These are phyloP conservation scores for Psilocybe azurescens DNA, from an alignment of 768 basidiomycete genomes.

Conservation along the genomic window DNA sequence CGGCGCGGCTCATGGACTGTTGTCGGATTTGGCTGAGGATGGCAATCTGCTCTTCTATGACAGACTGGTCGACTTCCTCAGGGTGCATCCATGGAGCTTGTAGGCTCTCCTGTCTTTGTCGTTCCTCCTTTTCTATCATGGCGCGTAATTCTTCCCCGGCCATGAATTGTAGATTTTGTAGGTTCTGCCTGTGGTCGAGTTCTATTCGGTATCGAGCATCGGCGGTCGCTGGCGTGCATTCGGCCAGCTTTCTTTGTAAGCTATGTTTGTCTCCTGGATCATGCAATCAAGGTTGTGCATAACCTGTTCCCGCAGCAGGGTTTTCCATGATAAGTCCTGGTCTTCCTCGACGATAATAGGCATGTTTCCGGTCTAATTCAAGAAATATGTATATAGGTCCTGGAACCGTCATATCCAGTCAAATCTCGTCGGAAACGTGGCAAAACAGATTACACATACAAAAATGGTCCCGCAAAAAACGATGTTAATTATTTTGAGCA, in stretches of 20 bases:
- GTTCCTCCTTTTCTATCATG: conserved; percentile 28
- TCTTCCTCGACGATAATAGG: conserved; percentile 10
- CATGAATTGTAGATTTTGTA: conserved; percentile 23
- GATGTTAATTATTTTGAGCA: neutral
- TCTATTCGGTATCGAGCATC: conserved; percentile 25
- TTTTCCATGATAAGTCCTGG: conserved; percentile 24
- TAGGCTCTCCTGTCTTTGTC: conserved; percentile 20
- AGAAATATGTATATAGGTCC: neutral
- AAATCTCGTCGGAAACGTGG: neutral
- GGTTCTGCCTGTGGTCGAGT: conserved; percentile 25
- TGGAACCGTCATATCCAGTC: neutral
- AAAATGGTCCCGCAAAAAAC: neutral
- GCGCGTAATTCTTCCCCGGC: conserved; percentile 28
- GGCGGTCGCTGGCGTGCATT: conserved; percentile 14
- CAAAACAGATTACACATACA: neutral
- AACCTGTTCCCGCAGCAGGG: conserved; percentile 26
- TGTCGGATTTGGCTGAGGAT: conserved; percentile 29
- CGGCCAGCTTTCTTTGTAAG: conserved; percentile 25
- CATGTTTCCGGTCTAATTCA: conserved; percentile 1
- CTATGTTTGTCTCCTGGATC: conserved; percentile 23
- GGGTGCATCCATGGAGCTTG: conserved; percentile 11
- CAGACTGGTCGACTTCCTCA: conserved; percentile 19
- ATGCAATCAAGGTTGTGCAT: conserved; percentile 30
- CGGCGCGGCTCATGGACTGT: conserved; percentile 10
- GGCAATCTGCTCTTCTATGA: conserved; percentile 29